A percentile compares a stretch with the other conserved stretches of the same genome.
phyloP scores from a whole-genome alignment of 2,329 filamentous ascomycete genomes.

The Ceratocystis colombiana region DNA sequence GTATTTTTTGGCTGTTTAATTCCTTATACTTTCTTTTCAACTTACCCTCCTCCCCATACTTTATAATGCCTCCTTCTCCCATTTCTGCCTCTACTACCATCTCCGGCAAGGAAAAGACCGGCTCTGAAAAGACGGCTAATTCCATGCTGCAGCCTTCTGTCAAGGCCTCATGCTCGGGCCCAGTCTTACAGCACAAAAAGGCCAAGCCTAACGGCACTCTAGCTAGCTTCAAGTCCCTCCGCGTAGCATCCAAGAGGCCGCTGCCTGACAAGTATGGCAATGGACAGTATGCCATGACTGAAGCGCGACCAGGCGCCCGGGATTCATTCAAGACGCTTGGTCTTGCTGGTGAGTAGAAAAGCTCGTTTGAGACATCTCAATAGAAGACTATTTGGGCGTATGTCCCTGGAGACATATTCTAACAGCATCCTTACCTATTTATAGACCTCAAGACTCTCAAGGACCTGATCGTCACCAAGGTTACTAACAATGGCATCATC shows the following conservation, averaged over 20 bases:
- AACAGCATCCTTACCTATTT: constrained; percentile 25
- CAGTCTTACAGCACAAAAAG: constrained; percentile 18
- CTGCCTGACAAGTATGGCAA: constrained; percentile 53
- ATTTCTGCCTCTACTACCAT: neutral
- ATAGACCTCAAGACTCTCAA: constrained; percentile 54
- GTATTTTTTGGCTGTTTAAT: neutral
- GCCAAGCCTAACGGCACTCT: constrained; percentile 6
- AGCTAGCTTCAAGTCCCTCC: constrained; percentile 31
- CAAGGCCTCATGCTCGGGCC: neutral
- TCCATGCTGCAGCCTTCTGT: neutral
- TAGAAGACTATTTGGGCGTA: too few relatives aligned
- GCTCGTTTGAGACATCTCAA: too few relatives aligned
- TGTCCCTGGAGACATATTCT: neutral
- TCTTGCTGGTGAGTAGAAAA: constrained; percentile 34
- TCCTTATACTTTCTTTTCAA: neutral
- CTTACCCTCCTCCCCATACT: neutral
- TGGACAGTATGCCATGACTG: constrained; percentile 45
- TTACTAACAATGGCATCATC: constrained; percentile 50
- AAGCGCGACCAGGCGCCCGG: constrained; percentile 42
- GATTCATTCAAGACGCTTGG: constrained; percentile 50
- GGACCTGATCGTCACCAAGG: constrained; percentile 50
- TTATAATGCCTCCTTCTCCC: neutral
- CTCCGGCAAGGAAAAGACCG: neutral
- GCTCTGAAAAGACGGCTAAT: neutral
- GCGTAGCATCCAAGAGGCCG: constrained; percentile 47